Conservation (phyloP, 352 stramenopile species). For the Pythium insidiosum region DNA sequence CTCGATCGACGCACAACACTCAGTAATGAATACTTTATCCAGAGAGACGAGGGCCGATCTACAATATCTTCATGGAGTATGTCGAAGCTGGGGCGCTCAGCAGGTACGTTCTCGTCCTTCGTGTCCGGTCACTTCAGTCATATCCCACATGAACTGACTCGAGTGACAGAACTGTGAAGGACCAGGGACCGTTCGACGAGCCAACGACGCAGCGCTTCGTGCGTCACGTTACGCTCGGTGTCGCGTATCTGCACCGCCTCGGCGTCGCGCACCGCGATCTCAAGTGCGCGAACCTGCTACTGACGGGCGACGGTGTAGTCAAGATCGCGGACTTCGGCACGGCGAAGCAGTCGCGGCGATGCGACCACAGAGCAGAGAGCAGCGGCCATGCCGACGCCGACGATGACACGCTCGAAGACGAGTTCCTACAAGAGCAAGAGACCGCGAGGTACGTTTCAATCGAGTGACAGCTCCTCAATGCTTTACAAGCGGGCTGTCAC, state of each 20-base stretch:
- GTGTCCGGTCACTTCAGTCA: too few relatives aligned
- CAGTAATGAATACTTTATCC: background rate
- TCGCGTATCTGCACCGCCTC: slow-evolving; percentile 65
- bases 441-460: slow-evolving; percentile 1
- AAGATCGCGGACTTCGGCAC: slow-evolving; percentile 87
- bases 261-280: slow-evolving; percentile 81
- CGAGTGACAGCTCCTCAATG: background rate
- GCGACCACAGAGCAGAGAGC: too few relatives aligned
- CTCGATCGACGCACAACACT: background rate
- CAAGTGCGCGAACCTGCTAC: slow-evolving; percentile 83
- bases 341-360: too few relatives aligned
- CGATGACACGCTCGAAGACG: background rate
- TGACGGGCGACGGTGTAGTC: slow-evolving; percentile 48
- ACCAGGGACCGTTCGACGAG: slow-evolving; percentile 70
- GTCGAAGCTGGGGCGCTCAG: slow-evolving; percentile 70
- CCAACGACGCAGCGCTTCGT: slow-evolving; percentile 45
- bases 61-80: slow-evolving; percentile 86
- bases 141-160: too few relatives aligned
- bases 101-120: slow-evolving; percentile 37
- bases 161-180: too few relatives aligned
- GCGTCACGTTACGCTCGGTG: slow-evolving; percentile 42
- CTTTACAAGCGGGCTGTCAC: slow-evolving; percentile 13
- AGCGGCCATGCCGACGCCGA: slow-evolving; percentile 1
- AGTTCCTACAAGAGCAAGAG: slow-evolving; percentile 6
- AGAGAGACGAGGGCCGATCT: slow-evolving; percentile 46